phyloP scores from a whole-genome alignment of 2,329 filamentous ascomycete species.

The Alternaria dauci region DNA sequence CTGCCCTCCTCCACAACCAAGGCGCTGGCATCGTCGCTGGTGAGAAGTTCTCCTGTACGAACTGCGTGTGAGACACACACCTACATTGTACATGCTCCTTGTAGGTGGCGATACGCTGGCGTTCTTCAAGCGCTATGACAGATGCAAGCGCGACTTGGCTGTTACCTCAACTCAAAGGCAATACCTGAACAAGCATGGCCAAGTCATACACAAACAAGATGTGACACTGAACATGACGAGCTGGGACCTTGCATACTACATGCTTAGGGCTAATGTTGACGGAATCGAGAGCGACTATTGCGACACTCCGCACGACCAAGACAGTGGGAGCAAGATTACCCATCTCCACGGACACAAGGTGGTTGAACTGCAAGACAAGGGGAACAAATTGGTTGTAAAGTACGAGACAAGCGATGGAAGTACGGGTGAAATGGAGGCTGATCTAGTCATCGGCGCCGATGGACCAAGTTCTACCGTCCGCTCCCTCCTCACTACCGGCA shows the following conservation, averaged over 20 bases:
- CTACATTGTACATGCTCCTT: too few species aligned
- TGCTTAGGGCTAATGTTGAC: conserved; percentile 44
- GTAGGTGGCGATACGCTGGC: conserved; percentile 33
- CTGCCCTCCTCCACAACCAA: conserved; percentile 41
- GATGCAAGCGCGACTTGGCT: conserved; percentile 33
- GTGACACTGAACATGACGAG: conserved; percentile 49
- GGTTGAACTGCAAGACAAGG: conserved; percentile 28
- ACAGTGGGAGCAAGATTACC: conserved; percentile 21
- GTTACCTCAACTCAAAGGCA: conserved; percentile 38
- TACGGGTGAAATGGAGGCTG: conserved; percentile 31
- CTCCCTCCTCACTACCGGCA: conserved; percentile 27
- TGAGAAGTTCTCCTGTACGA: too few species aligned
- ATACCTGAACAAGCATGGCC: conserved; percentile 39
- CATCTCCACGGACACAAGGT: conserved; percentile 40
- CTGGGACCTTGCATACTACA: conserved; percentile 47
- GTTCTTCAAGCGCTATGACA: conserved; percentile 42
- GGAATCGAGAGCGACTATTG: conserved; percentile 40
- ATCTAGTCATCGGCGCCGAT: conserved; percentile 43
- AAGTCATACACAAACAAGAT: conserved; percentile 39
- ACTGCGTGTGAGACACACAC: too few species aligned
- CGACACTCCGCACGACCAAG: conserved; percentile 26
- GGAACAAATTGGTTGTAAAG: conserved; percentile 26
- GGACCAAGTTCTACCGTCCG: conserved; percentile 45
- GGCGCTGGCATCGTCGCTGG: conserved; percentile 47
- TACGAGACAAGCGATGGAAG: conserved; percentile 28